Percentiles rank a stretch among this genome's conserved stretches.
phyloP scores from a whole-genome alignment of 2,329 filamentous ascomycete species.

The Mycosphaerella sp. region DNA sequence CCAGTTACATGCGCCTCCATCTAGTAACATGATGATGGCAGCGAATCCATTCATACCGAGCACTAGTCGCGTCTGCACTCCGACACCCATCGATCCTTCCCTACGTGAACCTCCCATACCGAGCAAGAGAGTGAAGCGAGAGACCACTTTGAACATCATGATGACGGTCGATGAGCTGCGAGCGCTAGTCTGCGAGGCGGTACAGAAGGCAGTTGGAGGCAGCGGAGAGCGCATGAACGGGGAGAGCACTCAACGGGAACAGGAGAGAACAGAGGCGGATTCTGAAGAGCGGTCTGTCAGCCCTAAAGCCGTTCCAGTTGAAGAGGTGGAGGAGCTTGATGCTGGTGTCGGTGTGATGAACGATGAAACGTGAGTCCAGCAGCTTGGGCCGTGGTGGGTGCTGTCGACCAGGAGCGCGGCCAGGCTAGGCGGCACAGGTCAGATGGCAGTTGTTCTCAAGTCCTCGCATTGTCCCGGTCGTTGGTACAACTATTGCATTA shows the following conservation, averaged over 20 bases:
- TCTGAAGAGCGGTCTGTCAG: neutral
- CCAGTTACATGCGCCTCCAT: neutral
- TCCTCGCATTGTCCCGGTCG: neutral
- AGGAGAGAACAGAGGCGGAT: neutral
- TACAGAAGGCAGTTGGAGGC: conserved; percentile 14
- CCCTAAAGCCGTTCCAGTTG: neutral
- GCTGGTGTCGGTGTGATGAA: neutral
- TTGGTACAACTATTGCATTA: neutral
- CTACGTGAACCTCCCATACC: conserved; percentile 10
- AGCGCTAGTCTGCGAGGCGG: conserved; percentile 19
- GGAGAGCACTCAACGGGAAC: neutral
- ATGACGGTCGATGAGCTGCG: conserved; percentile 22
- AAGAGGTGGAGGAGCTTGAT: conserved; percentile 6
- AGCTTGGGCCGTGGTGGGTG: neutral
- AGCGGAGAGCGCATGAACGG: neutral
- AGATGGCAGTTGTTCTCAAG: neutral
- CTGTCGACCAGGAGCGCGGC: neutral
- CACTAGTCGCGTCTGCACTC: conserved; percentile 22
- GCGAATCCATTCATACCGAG: conserved; percentile 10
- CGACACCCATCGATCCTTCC: conserved; percentile 19
- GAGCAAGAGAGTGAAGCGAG: conserved; percentile 1
- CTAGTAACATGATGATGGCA: conserved; percentile 7
- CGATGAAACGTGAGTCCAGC: neutral
- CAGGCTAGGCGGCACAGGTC: neutral
- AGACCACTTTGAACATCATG: conserved; percentile 8